Base-by-base conservation (phyloP, 1,284 basidiomycete species). In the Ustilago xerochloae region DNA sequence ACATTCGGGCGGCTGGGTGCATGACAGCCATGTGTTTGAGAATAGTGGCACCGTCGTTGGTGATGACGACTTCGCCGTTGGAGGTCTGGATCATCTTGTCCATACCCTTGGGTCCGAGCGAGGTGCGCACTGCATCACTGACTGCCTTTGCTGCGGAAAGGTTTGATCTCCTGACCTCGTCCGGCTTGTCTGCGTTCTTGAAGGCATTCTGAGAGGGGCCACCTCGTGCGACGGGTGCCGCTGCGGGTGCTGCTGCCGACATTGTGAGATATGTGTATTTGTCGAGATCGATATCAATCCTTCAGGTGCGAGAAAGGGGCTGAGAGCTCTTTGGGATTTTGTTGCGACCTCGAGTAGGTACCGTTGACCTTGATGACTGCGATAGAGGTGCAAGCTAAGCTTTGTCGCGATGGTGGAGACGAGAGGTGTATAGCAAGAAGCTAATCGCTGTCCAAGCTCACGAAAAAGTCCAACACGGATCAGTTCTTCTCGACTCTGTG, bases 11-110 rank as follows among this genome's bases (percentile, higher is more conserved):
- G 43, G 97, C 97, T 35, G 97, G 97, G 86, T 99, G 97, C 63
- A 99, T 87, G 20, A 97, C 97, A 69, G 97, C 94, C 85, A 99
- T 95, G 82, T 94, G 97, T 86, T 94, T 93, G 64, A 99, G 87
- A 75, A 99, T 99, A 10, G 97, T 99, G 12, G 97, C 97, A 46
- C 97, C 97, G 86, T 99, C 97, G 85, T 99, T 99, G 18, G 97
- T 99, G 80, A 99, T 93, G 79, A 99, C 92, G 5, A 97, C 93
- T 84, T 99, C 95, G 77, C 96, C 96, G 85, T 93, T 94, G 6
- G 93, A 87, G 6, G 96, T 99, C 90, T 97, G 94, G 84, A 99
- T 99, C 95, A 97, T 97, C 88, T 97, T 98, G 87, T 99, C 97
- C 97, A 99, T 99, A 77, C 97, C 97, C 86, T 93, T 91, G 47